Percentiles rank a stretch among this genome's conserved stretches.
phyloP scores from a whole-genome alignment of 2,329 filamentous ascomycete genomes.

The Lojkania enalia region DNA sequence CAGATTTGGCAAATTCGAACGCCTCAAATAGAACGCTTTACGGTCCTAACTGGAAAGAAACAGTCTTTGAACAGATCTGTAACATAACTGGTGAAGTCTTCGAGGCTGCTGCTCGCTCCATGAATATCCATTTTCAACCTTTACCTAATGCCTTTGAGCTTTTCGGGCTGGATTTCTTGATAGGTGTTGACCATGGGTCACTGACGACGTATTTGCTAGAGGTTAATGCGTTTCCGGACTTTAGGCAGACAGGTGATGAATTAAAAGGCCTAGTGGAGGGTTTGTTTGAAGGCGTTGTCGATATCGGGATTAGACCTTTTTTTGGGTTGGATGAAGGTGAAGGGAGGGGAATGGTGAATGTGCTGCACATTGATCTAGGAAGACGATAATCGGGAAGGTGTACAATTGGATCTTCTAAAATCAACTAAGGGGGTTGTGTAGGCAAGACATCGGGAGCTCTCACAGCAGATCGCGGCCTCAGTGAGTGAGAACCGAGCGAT shows the following conservation, averaged over 20 bases:
- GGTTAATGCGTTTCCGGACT: conserved; percentile 95
- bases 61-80: conserved; percentile 76
- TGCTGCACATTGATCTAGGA: conserved; percentile 32
- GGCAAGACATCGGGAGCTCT: too few relatives aligned
- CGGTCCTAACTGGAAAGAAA: conserved; percentile 57
- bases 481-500: too few relatives aligned
- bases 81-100: conserved; percentile 75
- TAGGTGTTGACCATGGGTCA: conserved; percentile 53
- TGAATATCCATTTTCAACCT: conserved; percentile 90
- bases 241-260: conserved; percentile 82
- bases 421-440: too few relatives aligned
- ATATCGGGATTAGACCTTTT: conserved; percentile 68
- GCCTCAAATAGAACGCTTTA: conserved; percentile 8
- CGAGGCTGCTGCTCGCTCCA: conserved; percentile 79
- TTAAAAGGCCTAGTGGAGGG: conserved; percentile 71
- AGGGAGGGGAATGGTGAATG: conserved; percentile 32
- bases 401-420: too few relatives aligned
- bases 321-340: conserved; percentile 52
- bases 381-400: too few relatives aligned
- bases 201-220: conserved; percentile 75
- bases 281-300: conserved; percentile 75
- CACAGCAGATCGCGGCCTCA: too few relatives aligned
- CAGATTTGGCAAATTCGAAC: conserved; percentile 25
- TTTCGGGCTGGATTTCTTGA: conserved; percentile 88
- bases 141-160: conserved; percentile 87